These are phyloP conservation scores for Candida anglica DNA, from an alignment of 805 yeast genomes.

Conservation along the genomic window DNA sequence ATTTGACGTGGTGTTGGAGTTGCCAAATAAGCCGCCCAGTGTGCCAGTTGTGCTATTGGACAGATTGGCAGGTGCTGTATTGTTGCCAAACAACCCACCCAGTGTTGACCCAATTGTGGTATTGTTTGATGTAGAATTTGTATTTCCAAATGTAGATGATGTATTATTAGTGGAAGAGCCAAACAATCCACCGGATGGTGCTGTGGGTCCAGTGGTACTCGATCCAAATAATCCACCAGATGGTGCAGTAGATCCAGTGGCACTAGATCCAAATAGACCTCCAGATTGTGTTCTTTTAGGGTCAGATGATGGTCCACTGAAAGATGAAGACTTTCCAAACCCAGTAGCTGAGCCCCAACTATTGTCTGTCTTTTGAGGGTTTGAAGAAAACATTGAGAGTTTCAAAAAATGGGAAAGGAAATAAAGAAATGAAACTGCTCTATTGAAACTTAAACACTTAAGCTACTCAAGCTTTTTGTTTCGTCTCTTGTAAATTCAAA, in stretches of 20 bases:
- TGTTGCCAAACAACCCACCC: conserved; percentile 17
- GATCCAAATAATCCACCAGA: conserved; percentile 23
- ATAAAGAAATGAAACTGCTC: too few relatives aligned
- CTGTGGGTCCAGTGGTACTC: conserved; percentile 3
- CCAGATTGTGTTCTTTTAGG: conserved; percentile 9
- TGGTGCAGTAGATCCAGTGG: conserved; percentile 8
- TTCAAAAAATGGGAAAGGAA: too few relatives aligned
- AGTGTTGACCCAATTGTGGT: too few relatives aligned
- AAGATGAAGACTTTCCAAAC: conserved; percentile 17
- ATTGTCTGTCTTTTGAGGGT: conserved; percentile 4
- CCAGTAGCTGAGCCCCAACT: conserved; percentile 19
- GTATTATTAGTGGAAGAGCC: conserved; percentile 5
- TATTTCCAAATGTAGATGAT: conserved; percentile 2
- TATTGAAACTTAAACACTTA: too few relatives aligned
- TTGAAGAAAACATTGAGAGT: conserved; percentile 6
- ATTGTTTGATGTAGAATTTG: too few relatives aligned
- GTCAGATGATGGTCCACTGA: conserved; percentile 3
- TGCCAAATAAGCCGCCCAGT: conserved; percentile 17
- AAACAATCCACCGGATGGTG: conserved; percentile 12
- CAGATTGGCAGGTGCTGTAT: background rate
- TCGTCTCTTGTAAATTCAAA: too few relatives aligned
- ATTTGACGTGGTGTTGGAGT: too few relatives aligned
- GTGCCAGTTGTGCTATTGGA: conserved; percentile 4
- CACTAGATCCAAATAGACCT: conserved; percentile 16
- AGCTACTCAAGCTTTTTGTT: too few relatives aligned